A percentile compares a stretch with the other conserved stretches of the same genome.
Evolutionary conservation across 805 yeast genomes (phyloP).

Genomic region (Kodamaea neixiangensis): DNA sequence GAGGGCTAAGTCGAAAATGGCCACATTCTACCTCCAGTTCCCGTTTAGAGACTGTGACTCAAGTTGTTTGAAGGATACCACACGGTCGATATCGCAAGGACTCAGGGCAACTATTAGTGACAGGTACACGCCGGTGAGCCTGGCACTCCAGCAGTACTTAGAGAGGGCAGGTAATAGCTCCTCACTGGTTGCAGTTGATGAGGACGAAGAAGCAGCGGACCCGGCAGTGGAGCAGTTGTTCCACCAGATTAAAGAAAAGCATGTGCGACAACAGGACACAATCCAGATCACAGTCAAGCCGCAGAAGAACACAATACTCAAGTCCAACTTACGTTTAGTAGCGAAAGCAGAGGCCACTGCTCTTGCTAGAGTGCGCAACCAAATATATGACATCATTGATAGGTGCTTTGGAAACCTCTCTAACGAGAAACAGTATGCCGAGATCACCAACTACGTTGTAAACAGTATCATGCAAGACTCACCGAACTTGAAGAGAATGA

Average conservation of each 20-base stretch:
- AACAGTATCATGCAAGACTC: slow-evolving; percentile 21
- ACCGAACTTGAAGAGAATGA: slow-evolving; percentile 12
- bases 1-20: not conserved
- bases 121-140: slow-evolving; percentile 6
- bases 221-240: slow-evolving; percentile 6
- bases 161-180: slow-evolving; percentile 2
- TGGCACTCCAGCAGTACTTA: slow-evolving; percentile 9
- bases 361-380: slow-evolving; percentile 1
- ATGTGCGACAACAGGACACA: not conserved
- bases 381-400: slow-evolving; percentile 5
- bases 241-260: not conserved
- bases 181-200: not conserved
- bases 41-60: slow-evolving; percentile 17
- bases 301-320: not conserved
- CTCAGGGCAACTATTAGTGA: slow-evolving; percentile 6
- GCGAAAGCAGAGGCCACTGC: slow-evolving; percentile 4
- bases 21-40: slow-evolving; percentile 11
- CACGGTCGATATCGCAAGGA: slow-evolving; percentile 7
- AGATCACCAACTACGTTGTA: slow-evolving; percentile 19
- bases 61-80: slow-evolving; percentile 13
- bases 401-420: slow-evolving; percentile 6
- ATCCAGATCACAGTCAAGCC: not conserved
- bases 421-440: slow-evolving; percentile 8
- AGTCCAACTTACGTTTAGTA: not conserved
- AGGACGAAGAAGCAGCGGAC: slow-evolving; percentile 1